phyloP scores from a whole-genome alignment of 1,284 basidiomycete species.

The Grifola frondosa region DNA sequence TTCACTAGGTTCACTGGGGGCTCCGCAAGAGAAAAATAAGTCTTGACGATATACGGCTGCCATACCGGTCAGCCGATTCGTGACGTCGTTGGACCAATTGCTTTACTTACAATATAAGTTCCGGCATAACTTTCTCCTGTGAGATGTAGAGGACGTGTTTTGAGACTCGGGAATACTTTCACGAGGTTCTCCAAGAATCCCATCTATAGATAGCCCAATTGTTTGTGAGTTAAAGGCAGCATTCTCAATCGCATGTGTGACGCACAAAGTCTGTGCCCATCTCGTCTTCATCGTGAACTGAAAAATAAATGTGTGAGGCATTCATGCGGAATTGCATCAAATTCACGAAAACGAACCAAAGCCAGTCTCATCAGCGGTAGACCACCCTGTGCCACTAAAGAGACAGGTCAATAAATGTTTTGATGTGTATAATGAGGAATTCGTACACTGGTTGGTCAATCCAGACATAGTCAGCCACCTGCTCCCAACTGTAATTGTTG shows the following conservation, averaged over 20 bases:
- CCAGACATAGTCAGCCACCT: conserved; percentile 64
- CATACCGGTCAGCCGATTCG: conserved; percentile 5
- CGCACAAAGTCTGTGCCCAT: conserved; percentile 67
- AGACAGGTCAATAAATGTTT: neutral
- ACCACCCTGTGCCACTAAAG: conserved; percentile 56
- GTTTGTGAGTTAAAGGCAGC: too few relatives aligned
- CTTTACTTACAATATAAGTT: conserved; percentile 39
- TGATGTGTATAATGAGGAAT: neutral
- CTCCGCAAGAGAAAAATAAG: conserved; percentile 57
- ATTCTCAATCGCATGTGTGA: too few relatives aligned
- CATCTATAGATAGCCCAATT: conserved; percentile 9
- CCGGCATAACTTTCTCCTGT: conserved; percentile 32
- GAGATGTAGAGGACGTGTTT: conserved; percentile 25
- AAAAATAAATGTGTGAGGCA: neutral
- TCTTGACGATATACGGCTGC: conserved; percentile 72
- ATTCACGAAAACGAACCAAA: conserved; percentile 1
- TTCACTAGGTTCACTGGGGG: conserved; percentile 70
- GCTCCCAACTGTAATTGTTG: conserved; percentile 59
- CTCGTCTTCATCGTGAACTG: conserved; percentile 65
- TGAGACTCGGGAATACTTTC: conserved; percentile 27
- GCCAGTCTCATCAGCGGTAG: conserved; percentile 54
- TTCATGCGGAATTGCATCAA: neutral
- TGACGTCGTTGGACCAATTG: too few relatives aligned
- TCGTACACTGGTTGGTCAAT: conserved; percentile 63
- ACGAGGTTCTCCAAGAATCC: conserved; percentile 24